Evolutionary conservation across 768 basidiomycete species (phyloP).

Genomic region (Termitomyces sp.): DNA sequence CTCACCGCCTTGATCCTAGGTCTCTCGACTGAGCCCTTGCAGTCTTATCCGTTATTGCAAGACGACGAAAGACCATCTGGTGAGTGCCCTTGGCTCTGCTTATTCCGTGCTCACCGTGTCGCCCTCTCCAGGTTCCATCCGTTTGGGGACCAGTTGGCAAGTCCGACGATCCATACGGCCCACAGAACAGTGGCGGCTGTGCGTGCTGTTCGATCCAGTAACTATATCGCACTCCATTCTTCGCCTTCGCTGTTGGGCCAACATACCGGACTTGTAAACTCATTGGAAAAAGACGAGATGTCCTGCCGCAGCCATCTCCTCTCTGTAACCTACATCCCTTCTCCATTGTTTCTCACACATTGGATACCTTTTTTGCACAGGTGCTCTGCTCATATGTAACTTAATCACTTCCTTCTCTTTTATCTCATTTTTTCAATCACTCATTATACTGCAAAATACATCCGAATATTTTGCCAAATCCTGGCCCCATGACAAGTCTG

Average conservation of each 20-base stretch:
- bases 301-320: constrained; percentile 4
- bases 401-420: constrained; percentile 7
- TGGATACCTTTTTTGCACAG: constrained; percentile 11
- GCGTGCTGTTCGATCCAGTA: constrained; percentile 61
- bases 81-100: constrained; percentile 15
- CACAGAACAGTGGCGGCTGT: constrained; percentile 44
- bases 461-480: background rate
- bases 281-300: constrained; percentile 13
- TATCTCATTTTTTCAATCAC: background rate
- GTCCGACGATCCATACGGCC: constrained; percentile 89
- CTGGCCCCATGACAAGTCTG: background rate
- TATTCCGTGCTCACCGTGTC: background rate
- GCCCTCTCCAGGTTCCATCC: constrained; percentile 66
- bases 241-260: background rate
- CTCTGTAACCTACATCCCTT: constrained; percentile 9
- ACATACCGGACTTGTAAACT: constrained; percentile 17
- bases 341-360: background rate
- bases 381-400: constrained; percentile 12
- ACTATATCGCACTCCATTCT: constrained; percentile 6
- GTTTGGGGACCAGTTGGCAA: constrained; percentile 96
- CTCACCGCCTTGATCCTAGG: background rate
- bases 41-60: constrained; percentile 95
- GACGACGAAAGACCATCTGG: constrained; percentile 80
- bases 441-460: constrained; percentile 1
- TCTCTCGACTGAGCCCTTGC: constrained; percentile 10